Conservation (phyloP, 108 stramenopile genomes). For the Epipyxis sp. region DNA sequence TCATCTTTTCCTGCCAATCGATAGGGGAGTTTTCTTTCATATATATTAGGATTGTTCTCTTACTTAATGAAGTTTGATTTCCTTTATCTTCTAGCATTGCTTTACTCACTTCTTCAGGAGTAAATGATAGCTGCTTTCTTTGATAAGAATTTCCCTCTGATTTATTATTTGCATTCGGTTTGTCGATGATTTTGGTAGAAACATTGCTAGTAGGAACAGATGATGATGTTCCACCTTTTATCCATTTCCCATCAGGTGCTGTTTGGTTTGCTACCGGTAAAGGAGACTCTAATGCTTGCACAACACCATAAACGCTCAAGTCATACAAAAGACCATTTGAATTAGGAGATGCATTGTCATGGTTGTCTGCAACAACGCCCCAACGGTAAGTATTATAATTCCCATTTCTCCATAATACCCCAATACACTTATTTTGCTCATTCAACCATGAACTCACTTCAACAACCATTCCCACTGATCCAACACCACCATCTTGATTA, state of each 20-base stretch:
- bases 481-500: conserved; percentile 11
- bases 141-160: background rate
- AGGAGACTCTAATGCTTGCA: too few species aligned
- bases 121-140: background rate
- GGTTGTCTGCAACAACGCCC: too few species aligned
- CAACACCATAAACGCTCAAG: too few species aligned
- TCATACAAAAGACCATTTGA: too few species aligned
- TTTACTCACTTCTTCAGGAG: background rate
- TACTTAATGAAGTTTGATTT: too few species aligned
- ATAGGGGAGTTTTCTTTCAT: background rate
- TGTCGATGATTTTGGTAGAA: too few species aligned
- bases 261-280: too few species aligned
- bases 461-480: conserved; percentile 2
- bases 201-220: too few species aligned
- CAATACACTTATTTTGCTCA: background rate
- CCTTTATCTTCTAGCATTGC: background rate
- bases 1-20: conserved; percentile 4
- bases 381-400: conserved; percentile 15
- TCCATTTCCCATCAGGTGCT: too few species aligned
- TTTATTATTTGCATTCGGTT: background rate
- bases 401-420: background rate
- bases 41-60: background rate
- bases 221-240: too few species aligned
- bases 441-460: background rate
- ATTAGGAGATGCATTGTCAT: too few species aligned